Base-by-base conservation (phyloP, 176 grass and related monocot genomes). In the Paspalum notatum region DNA sequence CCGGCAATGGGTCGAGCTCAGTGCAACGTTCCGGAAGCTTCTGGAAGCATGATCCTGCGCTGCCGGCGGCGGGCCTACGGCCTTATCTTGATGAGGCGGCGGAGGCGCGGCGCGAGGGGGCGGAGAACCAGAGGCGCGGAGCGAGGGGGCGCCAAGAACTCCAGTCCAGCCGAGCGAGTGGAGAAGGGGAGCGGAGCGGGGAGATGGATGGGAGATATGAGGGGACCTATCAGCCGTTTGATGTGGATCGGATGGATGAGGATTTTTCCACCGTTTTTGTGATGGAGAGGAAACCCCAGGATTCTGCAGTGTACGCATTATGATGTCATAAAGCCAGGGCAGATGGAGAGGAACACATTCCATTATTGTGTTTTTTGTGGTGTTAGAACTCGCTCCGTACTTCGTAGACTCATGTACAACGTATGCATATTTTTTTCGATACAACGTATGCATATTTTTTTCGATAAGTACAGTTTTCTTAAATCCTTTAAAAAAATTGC, bases 21-120 rank as follows among this genome's bases (percentile, higher is more conserved):
- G 41, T 52, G 38, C 61, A 44, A 25, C 12, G 40, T 57, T 78
- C 69, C 13, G 39, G 53, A 79, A 87, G 58, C 74, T 87, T 86
- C 71, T 67, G 47, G 72, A 72, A 80, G 57, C 81, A 66, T 75
- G 21, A 15, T 15, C 27, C 2, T 13, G 24, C 62, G 13, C 32
- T 6, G 61, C 37, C 0, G 62, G 5, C n/a, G n/a, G n/a, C n/a
- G n/a, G n/a, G n/a, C n/a, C 62, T 3, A 27, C 21, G n/a, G 79
- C 71, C 85, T 89, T 91, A 91, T 85, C 86, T 58, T 78, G 89
- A 62, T 68, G 88, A 43, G 15, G 52, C 41, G 57, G 79, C 22
- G 51, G 24, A 39, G 66, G 39, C 11, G 24, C 68, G 44, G 65
- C 40, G 40, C 41, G 18, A 43, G 66, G 12, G 50, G 41, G 9